Evolutionary conservation across 768 basidiomycete species (phyloP), one percentile per base, ranked within the genome.

Genomic region (Termitomyces sp.): DNA sequence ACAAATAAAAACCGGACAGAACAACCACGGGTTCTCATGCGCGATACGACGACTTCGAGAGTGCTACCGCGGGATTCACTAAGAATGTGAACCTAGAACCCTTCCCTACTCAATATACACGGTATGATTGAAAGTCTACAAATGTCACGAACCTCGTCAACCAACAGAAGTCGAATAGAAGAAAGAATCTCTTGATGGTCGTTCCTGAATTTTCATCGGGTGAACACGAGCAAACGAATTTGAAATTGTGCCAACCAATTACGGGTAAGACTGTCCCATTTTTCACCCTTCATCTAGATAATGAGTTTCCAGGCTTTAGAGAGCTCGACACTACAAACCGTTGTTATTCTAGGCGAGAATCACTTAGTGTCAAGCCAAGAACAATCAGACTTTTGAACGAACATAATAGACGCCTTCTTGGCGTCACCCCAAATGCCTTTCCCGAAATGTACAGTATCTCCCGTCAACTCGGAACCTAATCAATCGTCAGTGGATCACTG

Each of bases 211-310:
- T 37, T 34, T 36, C 16, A 44, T 20, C 6, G 31, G 27, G 57
- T 61, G 20, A 24, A 30, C 53, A 44, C 16, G 12, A 44, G 36
- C 13, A 34, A 36, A 11, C 18, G 18, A 37, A 18, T 24, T 18
- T 18, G 4, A 22, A 55, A 12, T 33, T n/a, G 13, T 37, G 46
- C 49, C 48, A 61, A 91, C 93, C 90, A 95, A 65, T 86, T 89
- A 46, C 96, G 80, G 6, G 95, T 98, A 57, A 99, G 73, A 51
- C 91, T 90, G 65, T 98, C 96, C 89, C 93, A 95, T 73, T 99
- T 99, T 73, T 99, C 96, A 2, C 91, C 92, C 89, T 94, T 64
- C 34, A 61, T 33, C 20, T 20, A 45, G 20, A 33, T 27, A 30
- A 44, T 44, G 37, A 22, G 31, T 16, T 13, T 37, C 15, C 22